A percentile compares a stretch with the other conserved stretches of the same genome.
Evolutionary conservation across 352 stramenopile species (phyloP).

Genomic region (Chrysophaeum taylorii): DNA sequence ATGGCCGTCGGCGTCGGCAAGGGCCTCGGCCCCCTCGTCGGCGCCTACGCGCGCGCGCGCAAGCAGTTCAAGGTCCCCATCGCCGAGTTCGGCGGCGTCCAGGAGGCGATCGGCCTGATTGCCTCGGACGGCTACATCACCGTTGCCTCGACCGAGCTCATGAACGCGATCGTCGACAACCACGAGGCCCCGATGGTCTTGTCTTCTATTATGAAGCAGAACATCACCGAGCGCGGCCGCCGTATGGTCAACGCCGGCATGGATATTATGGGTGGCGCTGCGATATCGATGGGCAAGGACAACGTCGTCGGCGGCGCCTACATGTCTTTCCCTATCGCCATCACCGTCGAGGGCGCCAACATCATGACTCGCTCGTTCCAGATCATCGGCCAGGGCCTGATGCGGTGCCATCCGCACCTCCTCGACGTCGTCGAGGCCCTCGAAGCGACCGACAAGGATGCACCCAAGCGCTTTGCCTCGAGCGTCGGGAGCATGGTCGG

Average conservation of each 20-base stretch:
- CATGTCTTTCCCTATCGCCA: slow-evolving; percentile 88
- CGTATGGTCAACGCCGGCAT: slow-evolving; percentile 89
- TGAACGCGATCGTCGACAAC: slow-evolving; percentile 97
- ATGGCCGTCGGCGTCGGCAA: slow-evolving; percentile 79
- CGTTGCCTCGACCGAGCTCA: slow-evolving; percentile 85
- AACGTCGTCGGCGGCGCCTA: slow-evolving; percentile 92
- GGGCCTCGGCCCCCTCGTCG: slow-evolving; percentile 76
- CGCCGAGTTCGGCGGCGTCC: slow-evolving; percentile 91
- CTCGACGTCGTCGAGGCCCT: slow-evolving; percentile 92
- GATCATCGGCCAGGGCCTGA: slow-evolving; percentile 95
- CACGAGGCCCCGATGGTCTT: slow-evolving; percentile 96
- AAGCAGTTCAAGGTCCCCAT: slow-evolving; percentile 98
- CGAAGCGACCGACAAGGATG: slow-evolving; percentile 70
- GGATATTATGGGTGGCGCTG: slow-evolving; percentile 89
- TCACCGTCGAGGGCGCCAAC: slow-evolving; percentile 95
- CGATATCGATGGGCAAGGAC: slow-evolving; percentile 89
- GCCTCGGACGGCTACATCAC: slow-evolving; percentile 83
- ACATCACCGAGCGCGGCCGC: slow-evolving; percentile 88
- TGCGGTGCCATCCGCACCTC: slow-evolving; percentile 89
- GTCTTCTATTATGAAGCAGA: slow-evolving; percentile 96
- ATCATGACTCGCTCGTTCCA: slow-evolving; percentile 92
- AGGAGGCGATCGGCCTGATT: slow-evolving; percentile 86
- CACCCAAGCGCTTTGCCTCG: slow-evolving; percentile 47
- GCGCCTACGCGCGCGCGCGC: slow-evolving; percentile 84
- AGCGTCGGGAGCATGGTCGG: slow-evolving; percentile 84